Base-by-base conservation (phyloP, 1,284 basidiomycete species). In the Ceratobasidium sp. region DNA sequence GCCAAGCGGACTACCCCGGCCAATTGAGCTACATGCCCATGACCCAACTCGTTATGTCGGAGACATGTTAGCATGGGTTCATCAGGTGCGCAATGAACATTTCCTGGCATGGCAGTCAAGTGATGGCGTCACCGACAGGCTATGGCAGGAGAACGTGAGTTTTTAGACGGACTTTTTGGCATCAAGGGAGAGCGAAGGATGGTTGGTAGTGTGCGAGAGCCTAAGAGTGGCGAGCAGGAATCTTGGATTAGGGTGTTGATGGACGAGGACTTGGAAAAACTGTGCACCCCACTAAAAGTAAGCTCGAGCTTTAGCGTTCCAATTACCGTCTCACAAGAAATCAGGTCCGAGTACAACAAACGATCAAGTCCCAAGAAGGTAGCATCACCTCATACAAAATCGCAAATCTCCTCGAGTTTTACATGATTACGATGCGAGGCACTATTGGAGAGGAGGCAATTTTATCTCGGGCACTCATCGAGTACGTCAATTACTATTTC, bases 11-110 rank as follows among this genome's bases (percentile, higher is more conserved):
- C 85, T 95, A 0, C 94, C 96, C 0, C 89, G 96, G 1, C 96
- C 97, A 0, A 98, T 99, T 77, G 97, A 99, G 82, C 86, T 98
- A 2, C 96, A 98, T 80, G 97, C 97, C 0, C 97, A 99, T 79
- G 97, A 99, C 81, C 96, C 97, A 0, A 87, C 95, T 76, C 90
- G 97, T 31, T 99, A 99, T 81, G 91, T 98, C 16, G 96, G 97
- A 22, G 97, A 98, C 81, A 98, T 99, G 94, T 89, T 99, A 3
- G 97, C 96, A 0, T 99, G 97, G 98, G 91, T 98, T 0, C 97
- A 99, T 82, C 98, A 99, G 69, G 69, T 62, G 31, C 16, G 58
- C 49, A 39, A 11, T 0, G 46, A 39, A 31, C 9, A 14, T 62
- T 16, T 3, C 19, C 24, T 13, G 46, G 27, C 19, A 3, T 7